Evolutionary conservation across 1,139 yeast genomes (phyloP).

Genomic region (Yamadazyma sp.): DNA sequence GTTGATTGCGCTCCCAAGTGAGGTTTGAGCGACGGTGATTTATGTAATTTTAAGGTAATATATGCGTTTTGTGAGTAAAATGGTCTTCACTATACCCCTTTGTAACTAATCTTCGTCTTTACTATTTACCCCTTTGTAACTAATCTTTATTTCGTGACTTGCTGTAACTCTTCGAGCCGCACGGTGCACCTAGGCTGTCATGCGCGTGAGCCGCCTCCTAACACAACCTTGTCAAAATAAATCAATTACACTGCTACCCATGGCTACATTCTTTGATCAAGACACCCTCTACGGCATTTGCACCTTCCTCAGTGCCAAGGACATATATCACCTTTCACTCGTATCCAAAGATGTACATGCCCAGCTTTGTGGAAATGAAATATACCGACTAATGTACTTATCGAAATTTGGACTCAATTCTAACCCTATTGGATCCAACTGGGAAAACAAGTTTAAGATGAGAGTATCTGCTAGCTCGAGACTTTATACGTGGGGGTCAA

Average conservation of each 20-base stretch:
- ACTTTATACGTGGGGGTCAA: slow-evolving; percentile 66
- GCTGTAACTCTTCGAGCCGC: no score
- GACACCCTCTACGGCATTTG: slow-evolving; percentile 42
- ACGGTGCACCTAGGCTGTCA: no score
- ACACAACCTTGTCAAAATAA: neutral
- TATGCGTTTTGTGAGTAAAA: slow-evolving; percentile 2
- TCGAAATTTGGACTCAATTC: slow-evolving; percentile 47
- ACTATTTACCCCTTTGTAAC: no score
- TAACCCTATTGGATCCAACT: slow-evolving; percentile 36
- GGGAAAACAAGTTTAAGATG: slow-evolving; percentile 51
- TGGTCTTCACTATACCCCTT: neutral
- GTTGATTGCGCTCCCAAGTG: slow-evolving; percentile 19
- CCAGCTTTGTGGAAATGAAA: slow-evolving; percentile 30
- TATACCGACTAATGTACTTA: slow-evolving; percentile 49
- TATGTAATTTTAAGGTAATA: slow-evolving; percentile 1
- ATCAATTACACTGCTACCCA: neutral
- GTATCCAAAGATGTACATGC: slow-evolving; percentile 37
- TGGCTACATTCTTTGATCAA: slow-evolving; percentile 32
- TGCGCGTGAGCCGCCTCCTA: no score
- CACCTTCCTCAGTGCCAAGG: slow-evolving; percentile 40
- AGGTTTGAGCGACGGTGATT: slow-evolving; percentile 18
- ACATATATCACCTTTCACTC: slow-evolving; percentile 47
- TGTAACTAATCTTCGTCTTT: neutral
- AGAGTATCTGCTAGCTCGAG: slow-evolving; percentile 40
- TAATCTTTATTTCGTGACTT: no score